Conservation (phyloP, 2,329 filamentous ascomycete genomes). For the Hawksworthiomyces lignivorus region DNA sequence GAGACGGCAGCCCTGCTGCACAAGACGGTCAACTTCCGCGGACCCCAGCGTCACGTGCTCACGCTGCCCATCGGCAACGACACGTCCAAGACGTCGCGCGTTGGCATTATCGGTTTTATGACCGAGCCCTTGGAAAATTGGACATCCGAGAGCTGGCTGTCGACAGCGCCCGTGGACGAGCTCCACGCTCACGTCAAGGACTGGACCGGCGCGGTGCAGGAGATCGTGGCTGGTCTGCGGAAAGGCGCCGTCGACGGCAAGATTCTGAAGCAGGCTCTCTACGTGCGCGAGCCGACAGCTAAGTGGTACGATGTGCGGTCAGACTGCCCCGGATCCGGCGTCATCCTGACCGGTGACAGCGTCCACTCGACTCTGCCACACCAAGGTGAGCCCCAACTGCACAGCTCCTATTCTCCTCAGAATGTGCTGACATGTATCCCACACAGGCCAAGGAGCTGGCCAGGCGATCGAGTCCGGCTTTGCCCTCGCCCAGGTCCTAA, state of each 20-base stretch:
- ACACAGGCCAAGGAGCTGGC: constrained; percentile 32
- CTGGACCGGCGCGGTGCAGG: constrained; percentile 33
- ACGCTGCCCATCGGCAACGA: constrained; percentile 28
- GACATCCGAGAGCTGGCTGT: constrained; percentile 17
- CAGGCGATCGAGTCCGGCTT: constrained; percentile 34
- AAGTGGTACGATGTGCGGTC: constrained; percentile 32
- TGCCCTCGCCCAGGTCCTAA: constrained; percentile 21
- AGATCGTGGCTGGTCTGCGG: constrained; percentile 36
- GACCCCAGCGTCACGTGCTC: constrained; percentile 28
- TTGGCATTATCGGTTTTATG: constrained; percentile 26
- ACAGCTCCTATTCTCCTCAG: too few relatives aligned
- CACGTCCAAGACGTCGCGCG: constrained; percentile 23
- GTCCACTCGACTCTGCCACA: constrained; percentile 49
- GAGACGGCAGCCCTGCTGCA: constrained; percentile 36
- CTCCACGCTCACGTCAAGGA: constrained; percentile 32
- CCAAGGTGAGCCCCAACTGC: constrained; percentile 27
- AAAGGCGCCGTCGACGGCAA: constrained; percentile 22
- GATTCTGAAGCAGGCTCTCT: constrained; percentile 21
- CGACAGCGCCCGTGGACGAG: constrained; percentile 30
- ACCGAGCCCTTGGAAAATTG: constrained; percentile 16
- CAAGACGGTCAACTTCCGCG: constrained; percentile 46
- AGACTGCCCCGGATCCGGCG: constrained; percentile 39
- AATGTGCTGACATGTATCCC: neutral
- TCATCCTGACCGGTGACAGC: constrained; percentile 47
- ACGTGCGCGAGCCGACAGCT: constrained; percentile 29